These are phyloP conservation scores for Gossypium gossypioides DNA, from an alignment of 441 rosid species.

Conservation along the genomic window DNA sequence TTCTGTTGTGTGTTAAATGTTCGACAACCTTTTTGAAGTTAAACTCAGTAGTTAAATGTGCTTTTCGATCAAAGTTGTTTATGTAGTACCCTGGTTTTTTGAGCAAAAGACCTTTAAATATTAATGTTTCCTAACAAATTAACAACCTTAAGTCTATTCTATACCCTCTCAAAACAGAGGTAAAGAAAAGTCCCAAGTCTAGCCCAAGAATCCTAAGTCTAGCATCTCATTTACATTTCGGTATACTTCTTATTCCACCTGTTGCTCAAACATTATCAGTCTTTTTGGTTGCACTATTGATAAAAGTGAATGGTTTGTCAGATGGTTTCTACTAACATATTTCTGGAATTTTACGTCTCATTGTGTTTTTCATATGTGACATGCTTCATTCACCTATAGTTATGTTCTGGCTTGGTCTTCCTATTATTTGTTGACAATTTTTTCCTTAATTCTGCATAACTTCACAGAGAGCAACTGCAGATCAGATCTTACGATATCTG, in stretches of 20 bases:
- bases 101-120: not conserved
- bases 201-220: not conserved
- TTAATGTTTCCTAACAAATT: not conserved
- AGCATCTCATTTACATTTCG: not conserved
- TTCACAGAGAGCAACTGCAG: constrained; percentile 79
- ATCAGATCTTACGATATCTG: constrained; percentile 84
- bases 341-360: not conserved
- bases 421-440: not conserved
- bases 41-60: not conserved
- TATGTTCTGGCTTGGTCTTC: not conserved
- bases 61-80: not conserved
- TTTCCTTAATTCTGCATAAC: constrained; percentile 4
- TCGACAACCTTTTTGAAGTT: not conserved
- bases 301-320: not conserved
- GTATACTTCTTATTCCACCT: not conserved
- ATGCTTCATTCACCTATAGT: not conserved
- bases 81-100: not conserved
- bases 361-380: not conserved
- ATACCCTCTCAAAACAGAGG: not conserved
- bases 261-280: not conserved
- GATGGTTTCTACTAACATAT: not conserved
- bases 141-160: not conserved
- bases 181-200: not conserved
- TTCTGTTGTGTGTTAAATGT: not conserved
- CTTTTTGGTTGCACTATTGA: not conserved